Evolutionary conservation across 2,329 filamentous ascomycete species (phyloP).

Genomic region (Fusarium continuum): DNA sequence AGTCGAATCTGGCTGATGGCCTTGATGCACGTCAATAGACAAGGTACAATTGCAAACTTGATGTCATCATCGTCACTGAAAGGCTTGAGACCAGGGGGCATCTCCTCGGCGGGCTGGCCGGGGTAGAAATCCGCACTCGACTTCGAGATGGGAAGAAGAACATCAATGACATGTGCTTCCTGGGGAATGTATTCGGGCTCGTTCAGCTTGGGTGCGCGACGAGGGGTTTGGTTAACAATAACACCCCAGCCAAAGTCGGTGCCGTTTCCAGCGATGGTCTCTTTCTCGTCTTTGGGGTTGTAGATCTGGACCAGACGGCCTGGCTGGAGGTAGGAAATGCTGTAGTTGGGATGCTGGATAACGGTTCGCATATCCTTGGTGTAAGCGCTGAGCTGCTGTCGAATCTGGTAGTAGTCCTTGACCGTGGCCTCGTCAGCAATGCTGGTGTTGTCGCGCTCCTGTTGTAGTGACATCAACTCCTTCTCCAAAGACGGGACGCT

Average conservation of each 20-base stretch:
- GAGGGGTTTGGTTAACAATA: conserved; percentile 76
- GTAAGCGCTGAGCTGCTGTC: conserved; percentile 84
- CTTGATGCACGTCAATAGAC: conserved; percentile 85
- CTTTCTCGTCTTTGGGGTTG: conserved; percentile 64
- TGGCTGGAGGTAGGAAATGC: conserved; percentile 82
- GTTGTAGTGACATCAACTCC: conserved; percentile 80
- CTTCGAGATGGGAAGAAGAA: conserved; percentile 71
- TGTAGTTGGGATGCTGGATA: conserved; percentile 91
- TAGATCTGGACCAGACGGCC: conserved; percentile 91
- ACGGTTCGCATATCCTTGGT: conserved; percentile 90
- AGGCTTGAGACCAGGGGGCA: conserved; percentile 68
- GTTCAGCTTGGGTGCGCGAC: conserved; percentile 72
- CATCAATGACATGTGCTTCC: conserved; percentile 83
- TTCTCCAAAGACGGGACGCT: conserved; percentile 86
- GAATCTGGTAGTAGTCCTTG: conserved; percentile 92
- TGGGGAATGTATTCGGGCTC: conserved; percentile 76
- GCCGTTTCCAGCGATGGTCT: conserved; percentile 48
- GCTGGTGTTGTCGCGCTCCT: conserved; percentile 73
- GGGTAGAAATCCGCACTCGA: conserved; percentile 58
- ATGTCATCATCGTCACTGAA: conserved; percentile 43
- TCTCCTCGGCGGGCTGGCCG: conserved; percentile 52
- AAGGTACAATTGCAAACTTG: conserved; percentile 67
- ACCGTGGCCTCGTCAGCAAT: conserved; percentile 89
- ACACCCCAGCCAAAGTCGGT: conserved; percentile 94
- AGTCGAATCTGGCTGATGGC: conserved; percentile 85